These are phyloP conservation scores for Xylariales sp. DNA, from an alignment of 2,329 filamentous ascomycete genomes.

Conservation along the genomic window DNA sequence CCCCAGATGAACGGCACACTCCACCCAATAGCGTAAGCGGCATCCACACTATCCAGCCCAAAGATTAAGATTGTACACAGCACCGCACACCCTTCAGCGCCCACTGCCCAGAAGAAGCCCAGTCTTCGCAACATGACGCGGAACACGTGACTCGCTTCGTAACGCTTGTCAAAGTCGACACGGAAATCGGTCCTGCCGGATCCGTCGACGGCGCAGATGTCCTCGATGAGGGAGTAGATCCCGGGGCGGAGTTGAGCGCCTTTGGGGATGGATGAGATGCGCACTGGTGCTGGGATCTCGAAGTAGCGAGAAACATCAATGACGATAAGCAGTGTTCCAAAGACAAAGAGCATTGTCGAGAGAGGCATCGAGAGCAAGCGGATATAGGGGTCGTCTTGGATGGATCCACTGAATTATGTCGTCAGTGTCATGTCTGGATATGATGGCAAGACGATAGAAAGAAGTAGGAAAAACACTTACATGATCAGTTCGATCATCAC, in stretches of 20 bases:
- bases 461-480: conserved; percentile 16
- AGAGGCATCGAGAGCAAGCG: conserved; percentile 49
- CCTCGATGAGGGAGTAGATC: conserved; percentile 50
- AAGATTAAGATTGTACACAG: conserved; percentile 12
- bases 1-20: conserved; percentile 14
- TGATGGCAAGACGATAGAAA: no score
- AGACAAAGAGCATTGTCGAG: conserved; percentile 45
- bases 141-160: conserved; percentile 48
- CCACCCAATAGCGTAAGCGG: conserved; percentile 13
- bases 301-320: conserved; percentile 42
- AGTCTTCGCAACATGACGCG: conserved; percentile 46
- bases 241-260: conserved; percentile 46
- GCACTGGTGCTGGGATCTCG: conserved; percentile 39
- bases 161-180: conserved; percentile 44
- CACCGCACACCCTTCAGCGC: conserved; percentile 17
- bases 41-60: conserved; percentile 8
- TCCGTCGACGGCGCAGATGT: conserved; percentile 48
- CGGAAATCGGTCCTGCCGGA: conserved; percentile 47
- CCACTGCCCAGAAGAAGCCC: conserved; percentile 45
- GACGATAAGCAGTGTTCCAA: conserved; percentile 44
- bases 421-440: no score
- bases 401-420: conserved; percentile 15
- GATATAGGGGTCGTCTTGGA: conserved; percentile 29
- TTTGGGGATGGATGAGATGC: conserved; percentile 46
- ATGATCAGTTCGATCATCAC: conserved; percentile 53